phyloP scores from a whole-genome alignment of 2,329 filamentous ascomycete genomes.

The Botryotinia narcissicola region DNA sequence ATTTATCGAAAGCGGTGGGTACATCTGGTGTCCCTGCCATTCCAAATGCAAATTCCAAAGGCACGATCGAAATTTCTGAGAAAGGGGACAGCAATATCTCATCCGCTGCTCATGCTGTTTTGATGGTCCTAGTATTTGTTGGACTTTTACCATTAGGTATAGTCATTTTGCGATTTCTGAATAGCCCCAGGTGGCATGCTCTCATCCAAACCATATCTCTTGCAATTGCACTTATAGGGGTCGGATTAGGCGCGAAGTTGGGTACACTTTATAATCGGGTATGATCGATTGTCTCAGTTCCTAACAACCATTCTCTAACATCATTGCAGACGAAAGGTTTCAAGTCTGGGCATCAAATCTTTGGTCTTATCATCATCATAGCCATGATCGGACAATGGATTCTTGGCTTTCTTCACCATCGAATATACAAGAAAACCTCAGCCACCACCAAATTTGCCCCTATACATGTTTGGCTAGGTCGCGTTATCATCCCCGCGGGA shows the following conservation, averaged over 20 bases:
- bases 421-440: slow-evolving; percentile 50
- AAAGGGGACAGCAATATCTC: slow-evolving; percentile 35
- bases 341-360: slow-evolving; percentile 54
- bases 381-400: slow-evolving; percentile 53
- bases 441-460: slow-evolving; percentile 50
- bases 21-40: slow-evolving; percentile 44
- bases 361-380: slow-evolving; percentile 54
- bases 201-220: slow-evolving; percentile 52
- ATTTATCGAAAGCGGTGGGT: slow-evolving; percentile 53
- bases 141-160: slow-evolving; percentile 56
- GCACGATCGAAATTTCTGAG: slow-evolving; percentile 44
- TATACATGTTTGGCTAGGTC: slow-evolving; percentile 58
- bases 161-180: slow-evolving; percentile 51
- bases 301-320: background rate
- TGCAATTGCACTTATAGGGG: slow-evolving; percentile 49
- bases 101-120: slow-evolving; percentile 38
- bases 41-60: slow-evolving; percentile 24
- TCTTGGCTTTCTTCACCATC: slow-evolving; percentile 56
- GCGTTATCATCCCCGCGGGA: slow-evolving; percentile 52
- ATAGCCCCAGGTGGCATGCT: slow-evolving; percentile 54
- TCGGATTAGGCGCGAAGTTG: slow-evolving; percentile 50
- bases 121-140: slow-evolving; percentile 57
- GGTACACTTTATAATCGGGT: slow-evolving; percentile 55
- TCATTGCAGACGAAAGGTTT: slow-evolving; percentile 50
- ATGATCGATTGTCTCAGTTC: slow-evolving; percentile 35